phyloP scores from a whole-genome alignment of 2,329 filamentous ascomycete genomes.

The Dothistroma septosporum region DNA sequence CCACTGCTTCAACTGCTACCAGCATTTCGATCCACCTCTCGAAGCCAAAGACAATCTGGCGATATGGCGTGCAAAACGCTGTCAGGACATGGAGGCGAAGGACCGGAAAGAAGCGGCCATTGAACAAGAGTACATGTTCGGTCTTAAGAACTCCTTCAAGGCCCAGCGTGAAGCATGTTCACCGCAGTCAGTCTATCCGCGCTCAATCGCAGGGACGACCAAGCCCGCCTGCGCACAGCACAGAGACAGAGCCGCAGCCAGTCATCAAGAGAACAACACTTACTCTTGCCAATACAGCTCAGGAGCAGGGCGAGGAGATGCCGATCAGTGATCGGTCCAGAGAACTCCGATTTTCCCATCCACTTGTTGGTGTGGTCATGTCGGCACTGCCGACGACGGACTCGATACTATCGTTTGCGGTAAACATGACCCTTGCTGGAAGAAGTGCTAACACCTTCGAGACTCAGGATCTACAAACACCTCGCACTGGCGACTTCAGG shows the following conservation, averaged over 20 bases:
- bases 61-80: not conserved
- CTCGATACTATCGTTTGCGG: not conserved
- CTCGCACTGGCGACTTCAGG: not conserved
- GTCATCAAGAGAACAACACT: not conserved
- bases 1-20: not conserved
- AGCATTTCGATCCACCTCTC: not conserved
- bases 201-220: not conserved
- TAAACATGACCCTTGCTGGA: not conserved
- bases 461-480: not conserved
- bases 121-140: not conserved
- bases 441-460: not conserved
- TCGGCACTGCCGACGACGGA: not conserved
- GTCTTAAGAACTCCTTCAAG: not conserved
- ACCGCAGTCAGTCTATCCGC: not conserved
- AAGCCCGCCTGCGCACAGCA: not conserved
- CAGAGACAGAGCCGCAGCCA: not conserved
- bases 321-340: not conserved
- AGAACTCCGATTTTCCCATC: constrained; percentile 2
- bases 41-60: not conserved
- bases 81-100: not conserved
- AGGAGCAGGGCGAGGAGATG: not conserved
- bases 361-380: not conserved
- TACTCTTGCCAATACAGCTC: not conserved
- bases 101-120: not conserved
- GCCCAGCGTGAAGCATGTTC: not conserved